Evolutionary conservation across 225 moss, liverwort and hornwort species (phyloP).

Genomic region (Bryum argenteum): DNA sequence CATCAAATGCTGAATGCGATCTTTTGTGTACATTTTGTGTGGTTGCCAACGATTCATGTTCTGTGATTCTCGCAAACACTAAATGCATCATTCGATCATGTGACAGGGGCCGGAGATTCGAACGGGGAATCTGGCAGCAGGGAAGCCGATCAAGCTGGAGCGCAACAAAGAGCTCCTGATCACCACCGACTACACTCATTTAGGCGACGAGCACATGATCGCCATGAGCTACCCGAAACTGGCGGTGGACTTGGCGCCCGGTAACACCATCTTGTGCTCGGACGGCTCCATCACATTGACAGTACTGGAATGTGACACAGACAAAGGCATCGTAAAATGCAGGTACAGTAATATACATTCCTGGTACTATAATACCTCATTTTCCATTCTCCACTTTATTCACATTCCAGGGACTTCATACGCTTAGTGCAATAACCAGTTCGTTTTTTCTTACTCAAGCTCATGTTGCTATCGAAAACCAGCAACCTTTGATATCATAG

Average conservation of each 20-base stretch:
- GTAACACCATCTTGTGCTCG: slow-evolving; percentile 71
- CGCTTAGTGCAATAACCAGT: no score
- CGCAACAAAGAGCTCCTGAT: slow-evolving; percentile 72
- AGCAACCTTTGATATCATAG: no score
- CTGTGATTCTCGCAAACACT: background rate
- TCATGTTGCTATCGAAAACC: no score
- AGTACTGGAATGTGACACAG: slow-evolving; percentile 64
- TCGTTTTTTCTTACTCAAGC: no score
- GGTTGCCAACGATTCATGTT: no score
- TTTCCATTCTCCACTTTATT: no score
- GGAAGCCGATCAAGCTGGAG: slow-evolving; percentile 63
- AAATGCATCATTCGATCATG: background rate
- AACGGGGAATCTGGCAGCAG: slow-evolving; percentile 73
- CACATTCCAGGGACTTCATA: no score
- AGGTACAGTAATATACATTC: slow-evolving; percentile 5
- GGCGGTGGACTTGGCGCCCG: slow-evolving; percentile 71
- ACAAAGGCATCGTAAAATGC: slow-evolving; percentile 64
- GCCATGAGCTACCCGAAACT: slow-evolving; percentile 78
- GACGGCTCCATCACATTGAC: slow-evolving; percentile 78
- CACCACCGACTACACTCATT: slow-evolving; percentile 72
- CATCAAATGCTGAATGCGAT: no score
- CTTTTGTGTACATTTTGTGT: no score
- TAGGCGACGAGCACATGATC: slow-evolving; percentile 77
- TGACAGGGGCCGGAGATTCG: slow-evolving; percentile 92
- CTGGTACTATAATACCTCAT: no score